Evolutionary conservation across 2,329 filamentous ascomycete species (phyloP).

Genomic region (Knufia fluminis): DNA sequence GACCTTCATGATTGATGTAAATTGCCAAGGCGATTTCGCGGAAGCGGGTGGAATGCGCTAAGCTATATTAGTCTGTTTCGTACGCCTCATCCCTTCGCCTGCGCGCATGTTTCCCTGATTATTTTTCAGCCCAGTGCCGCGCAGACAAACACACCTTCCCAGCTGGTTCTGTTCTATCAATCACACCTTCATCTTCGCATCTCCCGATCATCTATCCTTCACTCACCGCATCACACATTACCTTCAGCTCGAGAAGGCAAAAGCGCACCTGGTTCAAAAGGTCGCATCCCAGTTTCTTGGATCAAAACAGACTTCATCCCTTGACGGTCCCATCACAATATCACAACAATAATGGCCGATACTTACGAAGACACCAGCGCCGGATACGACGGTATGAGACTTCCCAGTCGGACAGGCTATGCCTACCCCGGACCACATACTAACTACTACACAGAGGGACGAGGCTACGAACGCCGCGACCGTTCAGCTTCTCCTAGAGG

Average conservation of each 20-base stretch:
- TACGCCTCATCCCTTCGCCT: no score
- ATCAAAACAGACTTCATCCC: constrained; percentile 1
- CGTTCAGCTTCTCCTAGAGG: constrained; percentile 58
- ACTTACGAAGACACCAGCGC: constrained; percentile 55
- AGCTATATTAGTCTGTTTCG: not conserved
- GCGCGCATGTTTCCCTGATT: no score
- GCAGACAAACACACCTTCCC: no score
- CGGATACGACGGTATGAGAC: constrained; percentile 55
- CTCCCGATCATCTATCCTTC: no score
- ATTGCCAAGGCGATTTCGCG: not conserved
- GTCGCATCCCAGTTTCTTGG: not conserved
- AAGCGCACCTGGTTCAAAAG: not conserved
- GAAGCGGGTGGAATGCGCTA: not conserved
- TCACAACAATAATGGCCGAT: constrained; percentile 37
- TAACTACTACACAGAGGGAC: constrained; percentile 40
- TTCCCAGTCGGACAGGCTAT: not conserved
- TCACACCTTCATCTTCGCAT: no score
- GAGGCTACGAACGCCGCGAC: constrained; percentile 57
- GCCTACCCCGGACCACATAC: not conserved
- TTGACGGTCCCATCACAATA: constrained; percentile 1
- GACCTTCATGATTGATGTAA: no score
- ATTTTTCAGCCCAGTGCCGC: no score
- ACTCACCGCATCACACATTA: no score
- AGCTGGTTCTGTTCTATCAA: no score
- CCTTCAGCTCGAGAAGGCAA: not conserved